phyloP scores from a whole-genome alignment of 2,329 filamentous ascomycete species.

The Seiridium cupressi region DNA sequence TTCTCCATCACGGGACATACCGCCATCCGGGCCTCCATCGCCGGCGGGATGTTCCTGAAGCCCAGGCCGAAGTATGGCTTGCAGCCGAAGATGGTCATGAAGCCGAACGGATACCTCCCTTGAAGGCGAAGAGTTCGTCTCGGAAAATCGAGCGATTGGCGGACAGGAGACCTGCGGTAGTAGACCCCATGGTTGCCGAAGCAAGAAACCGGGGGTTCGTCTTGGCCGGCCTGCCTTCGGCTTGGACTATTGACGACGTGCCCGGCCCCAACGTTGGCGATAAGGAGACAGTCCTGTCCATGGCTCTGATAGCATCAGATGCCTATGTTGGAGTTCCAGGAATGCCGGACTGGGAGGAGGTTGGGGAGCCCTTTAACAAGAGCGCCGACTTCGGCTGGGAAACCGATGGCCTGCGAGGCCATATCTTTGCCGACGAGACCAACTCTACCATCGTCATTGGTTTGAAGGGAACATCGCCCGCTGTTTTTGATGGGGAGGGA shows the following conservation, averaged over 20 bases:
- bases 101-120: conserved; percentile 47
- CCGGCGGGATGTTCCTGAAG: conserved; percentile 65
- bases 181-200: conserved; percentile 76
- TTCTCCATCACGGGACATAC: conserved; percentile 89
- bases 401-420: conserved; percentile 81
- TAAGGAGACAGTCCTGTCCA: conserved; percentile 76
- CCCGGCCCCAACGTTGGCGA: conserved; percentile 79
- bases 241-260: conserved; percentile 82
- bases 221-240: conserved; percentile 66
- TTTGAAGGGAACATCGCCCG: conserved; percentile 85
- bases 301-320: conserved; percentile 86
- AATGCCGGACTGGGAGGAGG: conserved; percentile 78
- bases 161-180: conserved; percentile 71
- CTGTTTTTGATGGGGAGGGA: conserved; percentile 93
- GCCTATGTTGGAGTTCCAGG: conserved; percentile 78
- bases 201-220: conserved; percentile 68
- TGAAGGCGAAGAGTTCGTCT: conserved; percentile 63
- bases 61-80: conserved; percentile 61
- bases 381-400: conserved; percentile 93
- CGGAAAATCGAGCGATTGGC: conserved; percentile 76
- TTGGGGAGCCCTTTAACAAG: conserved; percentile 77
- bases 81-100: conserved; percentile 56
- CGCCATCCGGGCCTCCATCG: conserved; percentile 75
- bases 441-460: conserved; percentile 90
- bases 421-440: conserved; percentile 83